Evolutionary conservation across 2,329 filamentous ascomycete genomes (phyloP).

Genomic region (Trichoderma sp.): DNA sequence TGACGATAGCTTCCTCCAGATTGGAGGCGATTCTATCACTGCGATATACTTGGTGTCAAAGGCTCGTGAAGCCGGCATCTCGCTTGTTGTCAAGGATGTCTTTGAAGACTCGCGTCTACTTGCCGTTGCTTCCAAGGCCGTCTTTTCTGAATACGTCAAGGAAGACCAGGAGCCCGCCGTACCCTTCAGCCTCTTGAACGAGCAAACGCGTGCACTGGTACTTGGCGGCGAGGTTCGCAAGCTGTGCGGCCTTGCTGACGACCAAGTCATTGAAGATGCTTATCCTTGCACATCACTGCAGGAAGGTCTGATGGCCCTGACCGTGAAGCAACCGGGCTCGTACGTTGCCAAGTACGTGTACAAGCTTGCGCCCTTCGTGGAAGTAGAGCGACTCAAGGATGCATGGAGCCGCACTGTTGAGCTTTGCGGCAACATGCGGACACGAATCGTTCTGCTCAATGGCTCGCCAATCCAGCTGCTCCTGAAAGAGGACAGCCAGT

Average conservation of each 20-base stretch:
- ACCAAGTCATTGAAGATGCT: conserved; percentile 29
- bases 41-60: conserved; percentile 28
- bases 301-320: conserved; percentile 36
- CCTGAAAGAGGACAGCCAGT: conserved; percentile 14
- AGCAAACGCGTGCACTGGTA: background rate
- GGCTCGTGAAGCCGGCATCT: conserved; percentile 25
- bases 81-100: conserved; percentile 25
- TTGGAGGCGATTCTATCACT: conserved; percentile 31
- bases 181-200: conserved; percentile 16
- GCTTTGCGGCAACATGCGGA: conserved; percentile 23
- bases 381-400: conserved; percentile 34
- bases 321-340: conserved; percentile 37
- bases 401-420: conserved; percentile 35
- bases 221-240: conserved; percentile 11
- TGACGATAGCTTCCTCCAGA: conserved; percentile 30
- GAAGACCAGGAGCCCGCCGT: background rate
- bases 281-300: conserved; percentile 34
- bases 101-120: conserved; percentile 30
- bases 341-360: conserved; percentile 41
- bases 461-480: conserved; percentile 16
- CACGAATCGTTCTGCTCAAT: conserved; percentile 17
- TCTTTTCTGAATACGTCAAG: background rate
- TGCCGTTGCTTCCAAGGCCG: conserved; percentile 21
- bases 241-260: background rate
- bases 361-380: conserved; percentile 30